phyloP scores from a whole-genome alignment of 345 rosid genomes.

The Passiflora organensis region DNA sequence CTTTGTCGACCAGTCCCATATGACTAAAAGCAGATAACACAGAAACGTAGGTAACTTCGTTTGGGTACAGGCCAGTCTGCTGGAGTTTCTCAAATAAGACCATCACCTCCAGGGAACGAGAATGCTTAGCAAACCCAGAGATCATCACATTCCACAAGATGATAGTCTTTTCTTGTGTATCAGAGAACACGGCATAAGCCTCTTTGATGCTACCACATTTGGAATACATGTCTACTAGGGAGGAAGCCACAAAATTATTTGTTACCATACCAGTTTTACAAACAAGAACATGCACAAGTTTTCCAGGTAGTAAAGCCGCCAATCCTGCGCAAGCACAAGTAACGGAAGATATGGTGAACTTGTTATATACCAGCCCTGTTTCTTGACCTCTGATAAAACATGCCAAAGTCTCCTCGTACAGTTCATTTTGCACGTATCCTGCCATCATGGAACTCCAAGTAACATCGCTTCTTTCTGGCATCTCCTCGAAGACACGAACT shows the following conservation, averaged over 20 bases:
- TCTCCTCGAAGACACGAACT: constrained; percentile 41
- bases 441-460: constrained; percentile 88
- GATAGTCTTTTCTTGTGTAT: constrained; percentile 40
- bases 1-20: constrained; percentile 62
- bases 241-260: constrained; percentile 51
- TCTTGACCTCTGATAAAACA: constrained; percentile 39
- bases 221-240: constrained; percentile 80
- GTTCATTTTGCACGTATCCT: constrained; percentile 65
- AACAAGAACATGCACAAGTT: constrained; percentile 58
- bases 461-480: constrained; percentile 60
- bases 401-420: constrained; percentile 60
- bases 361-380: constrained; percentile 40
- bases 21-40: constrained; percentile 76
- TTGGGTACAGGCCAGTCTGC: constrained; percentile 53
- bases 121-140: constrained; percentile 70
- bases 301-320: constrained; percentile 66
- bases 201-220: constrained; percentile 65
- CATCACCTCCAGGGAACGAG: constrained; percentile 53
- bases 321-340: constrained; percentile 69
- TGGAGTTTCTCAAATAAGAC: constrained; percentile 82
- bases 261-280: constrained; percentile 53
- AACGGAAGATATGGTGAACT: constrained; percentile 61
- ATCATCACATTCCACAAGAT: constrained; percentile 77
- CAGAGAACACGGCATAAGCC: constrained; percentile 49
- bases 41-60: constrained; percentile 61